These are phyloP conservation scores for Fusarium algeriense DNA, from an alignment of 2,329 filamentous ascomycete genomes.

Conservation along the genomic window DNA sequence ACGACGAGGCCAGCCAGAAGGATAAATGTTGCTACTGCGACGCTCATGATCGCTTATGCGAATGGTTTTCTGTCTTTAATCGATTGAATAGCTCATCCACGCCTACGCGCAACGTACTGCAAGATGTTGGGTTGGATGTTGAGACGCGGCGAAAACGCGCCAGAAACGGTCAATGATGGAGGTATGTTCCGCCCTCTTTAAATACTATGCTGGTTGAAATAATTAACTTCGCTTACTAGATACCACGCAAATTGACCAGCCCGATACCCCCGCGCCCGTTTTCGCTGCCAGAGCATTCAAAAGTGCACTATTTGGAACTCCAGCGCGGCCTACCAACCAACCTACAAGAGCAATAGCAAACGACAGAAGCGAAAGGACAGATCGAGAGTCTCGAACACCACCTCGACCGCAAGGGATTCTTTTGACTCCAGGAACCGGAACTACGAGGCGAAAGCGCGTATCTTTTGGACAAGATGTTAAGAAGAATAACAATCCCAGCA, in stretches of 20 bases:
- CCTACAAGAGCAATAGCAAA: constrained; percentile 34
- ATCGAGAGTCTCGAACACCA: constrained; percentile 58
- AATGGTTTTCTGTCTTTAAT: background rate
- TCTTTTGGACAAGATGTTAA: constrained; percentile 72
- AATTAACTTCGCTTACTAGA: constrained; percentile 46
- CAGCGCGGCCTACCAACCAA: constrained; percentile 56
- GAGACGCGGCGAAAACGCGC: constrained; percentile 58
- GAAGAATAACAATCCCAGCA: constrained; percentile 53
- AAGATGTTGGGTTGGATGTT: constrained; percentile 72
- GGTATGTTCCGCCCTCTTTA: constrained; percentile 41
- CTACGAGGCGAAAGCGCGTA: constrained; percentile 72
- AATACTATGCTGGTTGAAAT: background rate
- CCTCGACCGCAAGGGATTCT: constrained; percentile 69
- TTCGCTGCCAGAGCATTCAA: constrained; percentile 75
- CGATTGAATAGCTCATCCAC: background rate
- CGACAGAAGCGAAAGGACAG: constrained; percentile 41
- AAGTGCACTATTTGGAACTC: constrained; percentile 73
- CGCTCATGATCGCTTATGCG: constrained; percentile 33
- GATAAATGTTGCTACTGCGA: constrained; percentile 28
- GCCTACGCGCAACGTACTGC: constrained; percentile 15
- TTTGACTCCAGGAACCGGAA: constrained; percentile 72
- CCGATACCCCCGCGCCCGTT: constrained; percentile 74
- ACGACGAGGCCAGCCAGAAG: background rate
- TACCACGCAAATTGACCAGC: constrained; percentile 65
- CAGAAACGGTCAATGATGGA: constrained; percentile 48